These are phyloP conservation scores for Antarctomyces pellizariae DNA, from an alignment of 495 filamentous ascomycete genomes.

Conservation along the genomic window DNA sequence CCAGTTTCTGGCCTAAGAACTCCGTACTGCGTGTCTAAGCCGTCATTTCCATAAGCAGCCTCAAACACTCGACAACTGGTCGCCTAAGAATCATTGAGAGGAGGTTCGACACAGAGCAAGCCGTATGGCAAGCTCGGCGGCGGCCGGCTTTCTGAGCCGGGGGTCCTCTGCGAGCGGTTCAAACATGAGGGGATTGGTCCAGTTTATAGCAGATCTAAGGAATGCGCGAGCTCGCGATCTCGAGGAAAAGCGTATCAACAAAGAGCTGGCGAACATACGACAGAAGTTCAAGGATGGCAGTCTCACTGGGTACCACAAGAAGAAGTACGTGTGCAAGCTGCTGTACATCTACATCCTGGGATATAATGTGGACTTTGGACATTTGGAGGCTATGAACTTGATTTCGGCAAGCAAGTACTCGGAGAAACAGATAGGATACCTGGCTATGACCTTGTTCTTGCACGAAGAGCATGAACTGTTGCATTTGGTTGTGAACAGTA, in stretches of 20 bases:
- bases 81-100: too few relatives aligned
- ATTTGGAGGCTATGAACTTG: constrained; percentile 92
- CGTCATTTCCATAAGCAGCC: too few relatives aligned
- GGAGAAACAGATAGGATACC: constrained; percentile 97
- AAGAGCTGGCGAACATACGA: constrained; percentile 96
- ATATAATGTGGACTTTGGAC: constrained; percentile 98
- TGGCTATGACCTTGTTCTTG: constrained; percentile 90
- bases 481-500: constrained; percentile 94
- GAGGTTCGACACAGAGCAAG: too few relatives aligned
- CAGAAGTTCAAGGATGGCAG: constrained; percentile 39
- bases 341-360: constrained; percentile 98
- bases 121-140: constrained; percentile 29
- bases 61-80: too few relatives aligned
- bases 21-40: too few relatives aligned
- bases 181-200: constrained; percentile 71
- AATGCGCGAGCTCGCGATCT: constrained; percentile 88
- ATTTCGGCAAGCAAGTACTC: constrained; percentile 95
- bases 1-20: too few relatives aligned
- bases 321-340: constrained; percentile 99
- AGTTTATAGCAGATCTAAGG: constrained; percentile 93
- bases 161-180: constrained; percentile 32
- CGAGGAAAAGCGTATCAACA: constrained; percentile 98
- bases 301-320: constrained; percentile 91
- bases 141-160: constrained; percentile 33
- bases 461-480: constrained; percentile 94